A percentile compares a stretch with the other conserved stretches of the same genome.
phyloP scores from a whole-genome alignment of 2,329 filamentous ascomycete species.

The Cercospora sp. region DNA sequence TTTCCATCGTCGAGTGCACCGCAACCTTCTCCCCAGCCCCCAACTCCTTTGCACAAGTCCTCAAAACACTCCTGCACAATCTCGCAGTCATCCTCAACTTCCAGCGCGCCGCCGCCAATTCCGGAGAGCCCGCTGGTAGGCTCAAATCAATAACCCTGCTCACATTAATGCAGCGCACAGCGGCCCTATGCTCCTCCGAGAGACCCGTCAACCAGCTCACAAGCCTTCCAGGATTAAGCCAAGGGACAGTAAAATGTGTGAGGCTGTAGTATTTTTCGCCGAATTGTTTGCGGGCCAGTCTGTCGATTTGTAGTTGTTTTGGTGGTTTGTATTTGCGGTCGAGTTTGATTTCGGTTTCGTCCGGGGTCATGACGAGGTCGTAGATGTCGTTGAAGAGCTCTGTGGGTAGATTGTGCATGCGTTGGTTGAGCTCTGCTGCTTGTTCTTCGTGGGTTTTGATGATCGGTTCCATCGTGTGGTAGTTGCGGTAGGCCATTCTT shows the following conservation, averaged over 20 bases:
- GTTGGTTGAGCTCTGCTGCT: not conserved
- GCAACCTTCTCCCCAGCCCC: not conserved
- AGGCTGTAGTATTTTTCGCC: not conserved
- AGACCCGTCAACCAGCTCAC: not conserved
- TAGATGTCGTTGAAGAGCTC: not conserved
- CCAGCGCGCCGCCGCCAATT: not conserved
- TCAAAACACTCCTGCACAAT: not conserved
- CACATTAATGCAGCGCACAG: not conserved
- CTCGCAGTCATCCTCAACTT: not conserved
- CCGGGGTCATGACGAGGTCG: not conserved
- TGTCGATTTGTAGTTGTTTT: not conserved
- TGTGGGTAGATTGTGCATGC: not conserved
- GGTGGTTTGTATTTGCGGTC: not conserved
- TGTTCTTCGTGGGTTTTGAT: not conserved
- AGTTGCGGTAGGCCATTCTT: not conserved
- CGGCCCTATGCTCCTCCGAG: not conserved
- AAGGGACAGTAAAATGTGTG: not conserved
- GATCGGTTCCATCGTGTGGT: not conserved
- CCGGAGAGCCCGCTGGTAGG: not conserved
- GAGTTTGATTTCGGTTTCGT: not conserved
- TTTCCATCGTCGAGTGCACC: not conserved
- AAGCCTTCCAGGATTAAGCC: not conserved
- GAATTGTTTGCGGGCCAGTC: not conserved
- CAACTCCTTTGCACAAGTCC: not conserved
- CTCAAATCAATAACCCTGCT: not conserved